Conservation (phyloP, 2,329 filamentous ascomycete species). For the Pseudogymnoascus sp. region DNA sequence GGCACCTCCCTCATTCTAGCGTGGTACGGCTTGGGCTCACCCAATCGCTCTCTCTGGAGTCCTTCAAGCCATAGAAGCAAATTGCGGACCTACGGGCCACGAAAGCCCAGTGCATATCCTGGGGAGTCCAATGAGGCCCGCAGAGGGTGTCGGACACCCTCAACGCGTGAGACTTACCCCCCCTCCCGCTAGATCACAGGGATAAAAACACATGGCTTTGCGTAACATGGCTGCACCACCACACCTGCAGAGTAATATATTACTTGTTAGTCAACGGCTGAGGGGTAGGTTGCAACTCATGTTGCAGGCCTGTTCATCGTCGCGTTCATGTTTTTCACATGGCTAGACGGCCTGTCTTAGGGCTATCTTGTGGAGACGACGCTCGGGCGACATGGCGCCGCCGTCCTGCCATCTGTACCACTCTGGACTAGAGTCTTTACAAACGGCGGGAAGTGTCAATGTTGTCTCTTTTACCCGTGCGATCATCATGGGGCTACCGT, state of each 20-base stretch:
- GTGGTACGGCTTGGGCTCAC: background rate
- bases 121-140: background rate
- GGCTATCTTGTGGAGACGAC: background rate
- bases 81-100: background rate
- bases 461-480: background rate
- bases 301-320: background rate
- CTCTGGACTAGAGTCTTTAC: background rate
- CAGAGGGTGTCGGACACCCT: background rate
- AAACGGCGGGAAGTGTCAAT: background rate
- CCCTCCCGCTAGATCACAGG: conserved; percentile 4
- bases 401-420: background rate
- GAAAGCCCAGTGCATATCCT: background rate
- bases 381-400: background rate
- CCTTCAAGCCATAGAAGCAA: background rate
- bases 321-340: background rate
- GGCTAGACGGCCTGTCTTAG: background rate
- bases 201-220: conserved; percentile 6
- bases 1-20: background rate
- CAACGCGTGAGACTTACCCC: background rate
- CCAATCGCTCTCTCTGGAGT: background rate
- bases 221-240: background rate
- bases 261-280: background rate
- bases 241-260: background rate
- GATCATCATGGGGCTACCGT: background rate
- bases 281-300: background rate